Evolutionary conservation across 1,284 basidiomycete genomes (phyloP), one percentile per base, ranked within the genome.

Genomic region (Laetiporus sulphureus): DNA sequence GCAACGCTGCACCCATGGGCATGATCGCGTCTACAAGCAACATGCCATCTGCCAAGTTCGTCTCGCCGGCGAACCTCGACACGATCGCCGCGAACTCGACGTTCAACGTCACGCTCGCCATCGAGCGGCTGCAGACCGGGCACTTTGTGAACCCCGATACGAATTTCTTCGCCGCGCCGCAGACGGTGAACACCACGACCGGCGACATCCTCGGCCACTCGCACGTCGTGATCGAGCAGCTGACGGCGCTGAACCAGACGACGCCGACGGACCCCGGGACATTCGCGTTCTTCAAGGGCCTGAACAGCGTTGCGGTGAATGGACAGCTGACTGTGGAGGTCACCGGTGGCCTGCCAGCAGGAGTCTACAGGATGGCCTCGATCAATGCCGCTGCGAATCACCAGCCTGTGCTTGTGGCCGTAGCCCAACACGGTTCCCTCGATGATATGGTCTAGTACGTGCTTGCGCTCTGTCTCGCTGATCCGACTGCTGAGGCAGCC

Each of bases 271-370:
- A 83, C 62, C 77, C 81, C 6, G 66, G 53, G 41, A 62, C 63
- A 36, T 80, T 80, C 54, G 72, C 68, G 8, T 83, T 86, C 65
- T 86, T 87, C 77, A 80, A 83, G 68, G 75, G 77, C 47, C 53
- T 79, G 40, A 73, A 79, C 56, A 66, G 58, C 25, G 57, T 65
- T 11, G 77, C 73, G 15, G 50, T 52, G 38, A 69, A 69, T 32
- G 76, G 77, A 25, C 54, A 75, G 4, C 63, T 80, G 19, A 67
- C 68, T 23, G 71, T 71, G 19, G 66, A 66, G 35, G 76, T 86
- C 24, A 62, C 71, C 0, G 63, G 62, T 16, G 81, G 80, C 41
- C 63, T 86, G 13, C 71, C 76, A 13, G 71, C 70, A 36, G 79
- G 79, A 36, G 62, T 66, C 15, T 87, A 88, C 66, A 68, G 75